Evolutionary conservation across 148 eudicot species (phyloP).

Genomic region (Chenopodium suecicum): DNA sequence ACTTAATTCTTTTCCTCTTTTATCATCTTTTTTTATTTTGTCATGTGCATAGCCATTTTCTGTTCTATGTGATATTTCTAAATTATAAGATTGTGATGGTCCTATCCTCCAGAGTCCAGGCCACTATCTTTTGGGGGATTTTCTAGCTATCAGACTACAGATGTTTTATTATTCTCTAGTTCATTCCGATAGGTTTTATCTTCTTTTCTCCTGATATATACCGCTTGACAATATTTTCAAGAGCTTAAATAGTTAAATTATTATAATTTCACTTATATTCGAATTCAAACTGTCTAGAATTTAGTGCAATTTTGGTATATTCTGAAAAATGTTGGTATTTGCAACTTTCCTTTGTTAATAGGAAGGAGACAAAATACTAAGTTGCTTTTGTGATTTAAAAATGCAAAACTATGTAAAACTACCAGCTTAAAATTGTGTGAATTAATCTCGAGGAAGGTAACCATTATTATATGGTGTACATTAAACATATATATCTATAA

Average conservation of each 20-base stretch:
- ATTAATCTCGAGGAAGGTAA: not conserved
- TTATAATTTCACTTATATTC: not conserved
- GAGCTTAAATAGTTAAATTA: not conserved
- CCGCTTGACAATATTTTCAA: not conserved
- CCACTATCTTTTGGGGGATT: not conserved
- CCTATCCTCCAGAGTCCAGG: not conserved
- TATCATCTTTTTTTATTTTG: not conserved
- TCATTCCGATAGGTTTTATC: not conserved
- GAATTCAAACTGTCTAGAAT: no score
- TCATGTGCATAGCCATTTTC: conserved; percentile 19
- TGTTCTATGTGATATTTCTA: conserved; percentile 2
- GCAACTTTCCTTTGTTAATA: not conserved
- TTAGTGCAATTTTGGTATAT: not conserved
- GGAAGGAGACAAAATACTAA: not conserved
- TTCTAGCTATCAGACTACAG: not conserved
- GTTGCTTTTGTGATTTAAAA: not conserved
- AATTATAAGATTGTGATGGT: not conserved
- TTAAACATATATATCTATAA: not conserved
- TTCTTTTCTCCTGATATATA: not conserved
- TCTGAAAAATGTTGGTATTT: not conserved
- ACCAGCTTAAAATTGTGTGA: not conserved
- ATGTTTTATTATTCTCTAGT: not conserved
- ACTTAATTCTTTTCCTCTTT: not conserved
- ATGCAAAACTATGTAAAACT: not conserved
- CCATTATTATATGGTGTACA: not conserved